Percentiles rank a stretch among this genome's conserved stretches.
These are phyloP conservation scores for Neofusicoccum umdonicola DNA, from an alignment of 2,329 filamentous ascomycete species.

Conservation along the genomic window DNA sequence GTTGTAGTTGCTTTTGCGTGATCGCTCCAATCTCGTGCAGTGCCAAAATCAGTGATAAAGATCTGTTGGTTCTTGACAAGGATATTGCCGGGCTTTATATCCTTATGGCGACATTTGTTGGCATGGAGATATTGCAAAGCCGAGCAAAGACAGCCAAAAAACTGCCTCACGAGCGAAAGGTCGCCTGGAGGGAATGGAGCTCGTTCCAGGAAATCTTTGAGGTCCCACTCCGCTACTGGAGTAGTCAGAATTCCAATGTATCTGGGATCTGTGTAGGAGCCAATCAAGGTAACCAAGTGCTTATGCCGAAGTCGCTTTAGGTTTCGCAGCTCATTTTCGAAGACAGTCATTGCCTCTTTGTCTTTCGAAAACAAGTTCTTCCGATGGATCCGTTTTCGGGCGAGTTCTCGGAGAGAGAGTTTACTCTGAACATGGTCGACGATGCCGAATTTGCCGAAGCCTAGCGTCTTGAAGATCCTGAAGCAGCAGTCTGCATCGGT, in stretches of 20 bases:
- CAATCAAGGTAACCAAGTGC: slow-evolving; percentile 25
- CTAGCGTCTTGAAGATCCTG: slow-evolving; percentile 20
- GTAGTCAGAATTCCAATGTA: slow-evolving; percentile 12
- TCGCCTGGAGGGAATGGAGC: background rate
- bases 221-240: slow-evolving; percentile 15
- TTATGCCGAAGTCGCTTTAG: slow-evolving; percentile 22
- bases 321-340: slow-evolving; percentile 21
- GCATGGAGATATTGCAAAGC: slow-evolving; percentile 28
- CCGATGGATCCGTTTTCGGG: slow-evolving; percentile 24
- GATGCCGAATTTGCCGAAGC: slow-evolving; percentile 23
- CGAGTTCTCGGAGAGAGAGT: slow-evolving; percentile 24
- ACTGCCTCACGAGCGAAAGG: slow-evolving; percentile 21
- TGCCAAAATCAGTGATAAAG: slow-evolving; percentile 31
- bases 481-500: slow-evolving; percentile 25
- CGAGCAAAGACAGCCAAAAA: slow-evolving; percentile 29
- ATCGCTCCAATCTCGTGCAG: slow-evolving; percentile 22
- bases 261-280: slow-evolving; percentile 13
- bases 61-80: slow-evolving; percentile 24
- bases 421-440: slow-evolving; percentile 27
- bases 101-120: slow-evolving; percentile 27
- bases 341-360: slow-evolving; percentile 15
- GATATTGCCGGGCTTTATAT: slow-evolving; percentile 34
- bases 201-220: slow-evolving; percentile 4
- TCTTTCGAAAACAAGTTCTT: slow-evolving; percentile 17
- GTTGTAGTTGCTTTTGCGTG: slow-evolving; percentile 17